Base-by-base conservation (phyloP, 2,329 filamentous ascomycete genomes). In the Cladosporium austrohemisphaericum region DNA sequence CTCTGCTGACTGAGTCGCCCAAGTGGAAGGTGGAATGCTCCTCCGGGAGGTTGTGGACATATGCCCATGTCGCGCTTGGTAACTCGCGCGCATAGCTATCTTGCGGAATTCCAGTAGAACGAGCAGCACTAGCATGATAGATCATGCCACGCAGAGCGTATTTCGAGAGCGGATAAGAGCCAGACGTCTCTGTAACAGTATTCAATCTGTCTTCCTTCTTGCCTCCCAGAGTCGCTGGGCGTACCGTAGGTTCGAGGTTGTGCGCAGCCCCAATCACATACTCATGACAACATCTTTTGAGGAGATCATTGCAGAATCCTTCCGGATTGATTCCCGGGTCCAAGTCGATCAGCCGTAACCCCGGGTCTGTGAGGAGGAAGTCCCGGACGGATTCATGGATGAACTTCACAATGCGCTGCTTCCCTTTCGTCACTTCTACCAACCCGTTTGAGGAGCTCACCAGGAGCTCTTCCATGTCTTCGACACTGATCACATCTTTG, bases 331-430 rank as follows among this genome's bases (percentile, higher is more conserved):
- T 4, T 4, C 8, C 4, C 4, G 13, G 16, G 13, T 18, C 35
- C 4, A 16, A 9, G 6, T 37, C 16, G n/a, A 37, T 9, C 11
- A 13, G 10, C 16, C 8, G 10, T 16, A 47, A 22, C 3, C 44
- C 44, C 5, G 5, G 18, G n/a, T 29, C 28, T 16, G 18, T 9
- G 28, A 47, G 16, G 7, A 47, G 44, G 20, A 38, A 47, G 16
- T 47, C 31, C 7, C 44, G 29, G 4, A 47, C 44, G 11, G 44
- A 47, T 20, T 47, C 44, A 19, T 47, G 44, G 19, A 47, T 47
- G 44, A 47, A 38, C 26, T 47, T 29, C 9, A 20, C 31, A 18
- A 20, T 47, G 9, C 9, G 20, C 5, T 19, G n/a, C 5, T 19
- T 5, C 6, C 16, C 35, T 37, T 18, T 37, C 5, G 35, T 37